Evolutionary conservation across 768 basidiomycete species (phyloP), one percentile per base, ranked within the genome.

Genomic region (Cystofilobasidium bisporidii): DNA sequence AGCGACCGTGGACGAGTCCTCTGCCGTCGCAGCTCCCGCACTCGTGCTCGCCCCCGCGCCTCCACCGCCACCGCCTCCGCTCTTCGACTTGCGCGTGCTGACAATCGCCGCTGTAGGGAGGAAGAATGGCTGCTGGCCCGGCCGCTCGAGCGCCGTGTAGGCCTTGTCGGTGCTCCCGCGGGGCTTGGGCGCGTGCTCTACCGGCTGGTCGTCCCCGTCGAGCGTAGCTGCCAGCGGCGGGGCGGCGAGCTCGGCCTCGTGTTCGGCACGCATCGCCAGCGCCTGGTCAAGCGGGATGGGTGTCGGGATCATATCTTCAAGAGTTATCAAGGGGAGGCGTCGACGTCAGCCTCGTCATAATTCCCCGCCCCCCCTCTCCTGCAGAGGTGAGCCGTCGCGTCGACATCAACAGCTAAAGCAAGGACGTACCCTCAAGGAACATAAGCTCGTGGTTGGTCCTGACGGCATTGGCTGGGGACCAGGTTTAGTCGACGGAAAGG

Each of bases 361-460:
- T n/a, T n/a, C n/a, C n/a, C n/a, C n/a, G n/a, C n/a, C n/a, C n/a
- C n/a, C n/a, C n/a, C n/a, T n/a, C n/a, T n/a, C n/a, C n/a, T n/a
- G n/a, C n/a, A n/a, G n/a, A n/a, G 15, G 12, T 10, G 24, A 32
- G 17, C 30, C 0, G 43, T 22, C 4, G 43, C 43, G 43, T 22
- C 43, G 43, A 43, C 43, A 17, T 15, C 2, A 24, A 17, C 6
- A 63, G 60, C 38, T 41, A 15, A n/a, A 6, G 11, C 14, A 26
- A 4, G 20, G 41, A 28, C 64, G 36, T n/a, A 65, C 64, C 64
- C 41, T 60, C 57, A 32, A 65, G 64, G 57, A 65, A 65, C 26
- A 41, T 58, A 6, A 65, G 56, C 33, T 65, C 64, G 57, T 55
- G 64, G 17, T 33, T 57, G 5, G 43, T 38, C 32, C 41, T 56